Percentiles rank a stretch among this genome's conserved stretches.
Evolutionary conservation across 2,329 filamentous ascomycete species (phyloP).

Genomic region (Botrytis squamosa): DNA sequence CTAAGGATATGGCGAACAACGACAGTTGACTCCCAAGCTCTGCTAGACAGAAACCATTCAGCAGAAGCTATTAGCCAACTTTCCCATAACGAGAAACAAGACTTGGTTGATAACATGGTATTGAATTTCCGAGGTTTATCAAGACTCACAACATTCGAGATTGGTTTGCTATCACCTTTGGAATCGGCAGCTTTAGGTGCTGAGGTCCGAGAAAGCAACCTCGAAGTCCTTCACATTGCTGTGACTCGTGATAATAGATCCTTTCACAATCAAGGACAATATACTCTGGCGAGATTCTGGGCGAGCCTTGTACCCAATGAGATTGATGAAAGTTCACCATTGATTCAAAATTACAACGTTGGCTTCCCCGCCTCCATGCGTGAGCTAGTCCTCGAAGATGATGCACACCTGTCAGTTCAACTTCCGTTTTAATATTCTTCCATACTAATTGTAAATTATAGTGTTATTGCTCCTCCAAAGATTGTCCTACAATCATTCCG

Average conservation of each 20-base stretch:
- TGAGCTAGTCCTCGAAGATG: slow-evolving; percentile 21
- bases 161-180: slow-evolving; percentile 20
- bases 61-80: background rate
- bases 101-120: slow-evolving; percentile 6
- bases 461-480: slow-evolving; percentile 15
- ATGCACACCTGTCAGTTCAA: slow-evolving; percentile 19
- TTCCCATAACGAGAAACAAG: background rate
- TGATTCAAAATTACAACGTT: slow-evolving; percentile 12
- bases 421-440: background rate
- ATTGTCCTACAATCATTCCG: slow-evolving; percentile 20
- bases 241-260: slow-evolving; percentile 20
- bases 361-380: slow-evolving; percentile 19
- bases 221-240: slow-evolving; percentile 19
- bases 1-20: slow-evolving; percentile 22
- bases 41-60: slow-evolving; percentile 8
- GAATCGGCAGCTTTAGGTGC: slow-evolving; percentile 20
- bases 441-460: slow-evolving; percentile 4
- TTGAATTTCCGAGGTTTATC: slow-evolving; percentile 20
- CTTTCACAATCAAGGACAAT: slow-evolving; percentile 16
- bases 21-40: slow-evolving; percentile 16
- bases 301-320: slow-evolving; percentile 17
- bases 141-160: slow-evolving; percentile 19
- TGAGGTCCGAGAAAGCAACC: slow-evolving; percentile 18
- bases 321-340: slow-evolving; percentile 14
- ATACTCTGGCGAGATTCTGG: slow-evolving; percentile 18